phyloP scores from a whole-genome alignment of 768 basidiomycete species.

The Suillus alpinus region DNA sequence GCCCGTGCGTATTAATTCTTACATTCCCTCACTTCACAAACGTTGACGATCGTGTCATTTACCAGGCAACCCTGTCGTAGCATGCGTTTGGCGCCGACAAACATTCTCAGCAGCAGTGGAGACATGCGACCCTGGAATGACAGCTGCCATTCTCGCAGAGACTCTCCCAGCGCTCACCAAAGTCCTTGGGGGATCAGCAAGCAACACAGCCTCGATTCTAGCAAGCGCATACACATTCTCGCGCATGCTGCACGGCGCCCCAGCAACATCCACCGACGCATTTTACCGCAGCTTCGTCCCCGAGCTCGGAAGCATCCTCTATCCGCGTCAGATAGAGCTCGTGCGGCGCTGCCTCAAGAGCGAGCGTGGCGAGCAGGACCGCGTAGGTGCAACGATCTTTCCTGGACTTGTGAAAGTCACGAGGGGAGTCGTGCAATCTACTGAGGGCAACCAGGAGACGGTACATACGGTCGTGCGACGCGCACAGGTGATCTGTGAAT shows the following conservation, averaged over 20 bases:
- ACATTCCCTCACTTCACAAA: not conserved
- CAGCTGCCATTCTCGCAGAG: slow-evolving; percentile 62
- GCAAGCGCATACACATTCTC: slow-evolving; percentile 77
- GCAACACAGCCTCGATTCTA: slow-evolving; percentile 55
- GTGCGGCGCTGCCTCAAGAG: slow-evolving; percentile 78
- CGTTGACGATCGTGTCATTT: slow-evolving; percentile 1
- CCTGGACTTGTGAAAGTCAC: slow-evolving; percentile 85
- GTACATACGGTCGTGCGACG: slow-evolving; percentile 74
- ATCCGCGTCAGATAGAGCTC: slow-evolving; percentile 78
- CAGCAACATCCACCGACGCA: slow-evolving; percentile 52
- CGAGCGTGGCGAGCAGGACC: slow-evolving; percentile 69
- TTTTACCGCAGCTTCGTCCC: slow-evolving; percentile 89
- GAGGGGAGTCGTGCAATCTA: slow-evolving; percentile 33
- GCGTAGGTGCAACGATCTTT: slow-evolving; percentile 83
- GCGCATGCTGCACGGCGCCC: slow-evolving; percentile 80
- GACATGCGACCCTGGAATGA: slow-evolving; percentile 68
- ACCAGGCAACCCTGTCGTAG: slow-evolving; percentile 83
- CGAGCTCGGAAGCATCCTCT: slow-evolving; percentile 72
- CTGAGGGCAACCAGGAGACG: slow-evolving; percentile 42
- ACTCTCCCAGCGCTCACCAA: slow-evolving; percentile 65
- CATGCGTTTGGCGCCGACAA: slow-evolving; percentile 85
- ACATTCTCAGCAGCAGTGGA: slow-evolving; percentile 88
- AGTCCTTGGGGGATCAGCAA: slow-evolving; percentile 42
- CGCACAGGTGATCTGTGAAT: slow-evolving; percentile 87
- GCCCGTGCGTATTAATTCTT: slow-evolving; percentile 48